Evolutionary conservation across 352 stramenopile species (phyloP).

Genomic region (Phytophthora pseudosyringae): DNA sequence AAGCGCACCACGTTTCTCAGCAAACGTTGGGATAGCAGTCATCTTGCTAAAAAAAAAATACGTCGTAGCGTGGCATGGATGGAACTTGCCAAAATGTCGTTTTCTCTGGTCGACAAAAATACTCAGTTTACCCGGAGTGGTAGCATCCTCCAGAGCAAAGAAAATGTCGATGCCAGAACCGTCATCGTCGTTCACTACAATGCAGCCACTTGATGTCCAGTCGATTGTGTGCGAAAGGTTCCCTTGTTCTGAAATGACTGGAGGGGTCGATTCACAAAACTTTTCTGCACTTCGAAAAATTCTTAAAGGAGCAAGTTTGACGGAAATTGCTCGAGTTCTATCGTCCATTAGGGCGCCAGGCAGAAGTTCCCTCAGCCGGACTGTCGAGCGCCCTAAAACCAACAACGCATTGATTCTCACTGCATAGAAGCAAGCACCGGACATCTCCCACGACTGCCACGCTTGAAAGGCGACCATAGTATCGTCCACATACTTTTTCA

Average conservation of each 20-base stretch:
- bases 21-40: conserved; percentile 8
- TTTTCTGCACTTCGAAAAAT: neutral
- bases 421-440: conserved; percentile 42
- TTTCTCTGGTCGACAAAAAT: conserved; percentile 26
- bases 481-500: conserved; percentile 2
- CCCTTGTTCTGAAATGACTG: neutral
- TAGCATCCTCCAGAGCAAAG: conserved; percentile 39
- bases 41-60: conserved; percentile 19
- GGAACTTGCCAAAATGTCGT: conserved; percentile 6
- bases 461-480: neutral
- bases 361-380: conserved; percentile 27
- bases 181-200: conserved; percentile 37
- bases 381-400: conserved; percentile 29
- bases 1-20: neutral
- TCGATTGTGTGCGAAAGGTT: neutral
- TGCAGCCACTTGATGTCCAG: conserved; percentile 30
- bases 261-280: neutral
- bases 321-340: neutral
- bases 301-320: conserved; percentile 3
- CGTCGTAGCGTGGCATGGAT: conserved; percentile 4
- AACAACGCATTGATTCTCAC: conserved; percentile 41
- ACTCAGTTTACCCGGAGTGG: neutral
- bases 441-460: conserved; percentile 28
- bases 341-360: conserved; percentile 4
- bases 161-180: conserved; percentile 36